Evolutionary conservation across 345 rosid species (phyloP), one percentile per base, ranked within the genome.

Genomic region (Gossypioides kirkii): DNA sequence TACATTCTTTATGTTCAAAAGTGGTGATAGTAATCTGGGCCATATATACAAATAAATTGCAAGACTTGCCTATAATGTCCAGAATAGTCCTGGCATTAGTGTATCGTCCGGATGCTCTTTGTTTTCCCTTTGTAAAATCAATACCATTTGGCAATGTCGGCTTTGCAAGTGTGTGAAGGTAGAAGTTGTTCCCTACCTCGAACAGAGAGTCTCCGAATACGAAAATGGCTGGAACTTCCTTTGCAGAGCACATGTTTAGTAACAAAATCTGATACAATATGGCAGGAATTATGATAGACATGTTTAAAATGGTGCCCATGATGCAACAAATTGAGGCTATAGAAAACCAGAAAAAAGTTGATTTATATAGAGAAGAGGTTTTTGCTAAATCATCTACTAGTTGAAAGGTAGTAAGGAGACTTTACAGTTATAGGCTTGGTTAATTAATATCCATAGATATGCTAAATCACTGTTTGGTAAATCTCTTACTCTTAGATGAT

Each of bases 51-150:
- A 16, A 16, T 2, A 28, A 58, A 3, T 38, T 7, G 36, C 17
- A 56, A 8, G 18, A 69, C 76, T 61, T 69, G 71, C 81, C 77
- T 69, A 78, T 2, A 23, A 78, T 54, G 66, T 78, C 81, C 11
- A 3, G 1, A 10, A 45, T n/a, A 32, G 54, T 69, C 70, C 65
- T 73, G 3, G 59, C 60, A 36, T 73, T 72, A 0, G 73, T 65
- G 22, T n/a, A 77, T 55, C 76, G 36, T 8, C 80, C 73, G 3
- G 77, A 68, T 17, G 77, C 50, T 9, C 69, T 61, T 49, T 6
- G 54, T 49, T 16, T 49, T 9, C 22, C 14, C 12, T 49, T 46
- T 13, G 42, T 61, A n/a, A 74, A 78, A 46, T 74, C 77, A 54
- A 73, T 70, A 50, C 77, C 81, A 62, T 62, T 74, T 2, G 81